These are phyloP conservation scores for Jaapia argillacea DNA, from an alignment of 768 basidiomycete genomes.

Conservation along the genomic window DNA sequence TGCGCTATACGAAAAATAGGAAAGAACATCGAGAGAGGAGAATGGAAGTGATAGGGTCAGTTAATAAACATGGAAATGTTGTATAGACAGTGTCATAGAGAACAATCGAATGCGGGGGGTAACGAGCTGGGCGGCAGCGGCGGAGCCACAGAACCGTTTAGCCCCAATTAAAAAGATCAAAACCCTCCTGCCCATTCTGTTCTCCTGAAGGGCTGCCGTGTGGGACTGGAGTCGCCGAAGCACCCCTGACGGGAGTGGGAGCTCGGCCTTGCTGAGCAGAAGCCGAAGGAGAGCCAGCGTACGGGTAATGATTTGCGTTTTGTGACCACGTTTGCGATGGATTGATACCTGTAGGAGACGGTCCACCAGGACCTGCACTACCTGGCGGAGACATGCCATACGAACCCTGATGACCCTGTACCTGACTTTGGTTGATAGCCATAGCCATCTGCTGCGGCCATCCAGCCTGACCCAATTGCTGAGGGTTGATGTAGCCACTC, in stretches of 20 bases:
- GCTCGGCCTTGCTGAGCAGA: neutral
- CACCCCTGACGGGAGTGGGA: neutral
- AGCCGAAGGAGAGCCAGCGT: neutral
- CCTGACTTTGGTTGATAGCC: constrained; percentile 13
- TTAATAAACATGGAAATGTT: no score
- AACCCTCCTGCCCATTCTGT: no score
- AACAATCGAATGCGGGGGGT: no score
- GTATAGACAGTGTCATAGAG: no score
- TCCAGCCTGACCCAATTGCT: constrained; percentile 24
- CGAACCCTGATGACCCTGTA: constrained; percentile 3
- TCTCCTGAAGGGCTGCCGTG: no score
- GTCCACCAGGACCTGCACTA: constrained; percentile 6
- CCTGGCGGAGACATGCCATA: constrained; percentile 12
- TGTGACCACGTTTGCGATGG: neutral
- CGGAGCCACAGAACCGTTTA: no score
- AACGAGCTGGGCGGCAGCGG: no score
- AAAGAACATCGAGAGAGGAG: no score
- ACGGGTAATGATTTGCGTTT: neutral
- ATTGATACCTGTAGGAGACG: neutral
- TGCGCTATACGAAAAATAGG: no score
- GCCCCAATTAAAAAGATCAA: no score
- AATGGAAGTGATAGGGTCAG: no score
- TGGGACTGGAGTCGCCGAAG: neutral
- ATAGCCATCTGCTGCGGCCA: constrained; percentile 24
- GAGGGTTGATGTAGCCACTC: constrained; percentile 9